Evolutionary conservation across 2,329 filamentous ascomycete species (phyloP).

Genomic region (Ophiostoma perfectum): DNA sequence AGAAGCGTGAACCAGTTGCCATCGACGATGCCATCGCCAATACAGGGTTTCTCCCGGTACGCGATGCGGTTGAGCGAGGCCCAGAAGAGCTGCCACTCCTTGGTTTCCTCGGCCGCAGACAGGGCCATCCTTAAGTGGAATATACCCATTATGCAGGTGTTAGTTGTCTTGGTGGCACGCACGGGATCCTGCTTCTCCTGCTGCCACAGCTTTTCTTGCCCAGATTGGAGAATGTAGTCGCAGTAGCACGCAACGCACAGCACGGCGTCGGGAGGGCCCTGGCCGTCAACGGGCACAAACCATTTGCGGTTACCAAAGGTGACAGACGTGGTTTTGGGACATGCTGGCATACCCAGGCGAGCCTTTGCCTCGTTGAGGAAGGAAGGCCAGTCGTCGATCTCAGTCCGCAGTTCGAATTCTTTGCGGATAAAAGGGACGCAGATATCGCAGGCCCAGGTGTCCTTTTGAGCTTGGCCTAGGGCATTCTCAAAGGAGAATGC

Average conservation of each 20-base stretch:
- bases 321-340: background rate
- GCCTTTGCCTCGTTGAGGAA: conserved; percentile 33
- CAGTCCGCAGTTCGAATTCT: conserved; percentile 30
- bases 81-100: conserved; percentile 36
- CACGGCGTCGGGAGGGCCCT: conserved; percentile 29
- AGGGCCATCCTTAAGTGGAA: conserved; percentile 34
- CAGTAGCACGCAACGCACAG: conserved; percentile 37
- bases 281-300: conserved; percentile 32
- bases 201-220: conserved; percentile 25
- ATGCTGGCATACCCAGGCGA: conserved; percentile 20
- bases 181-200: conserved; percentile 22
- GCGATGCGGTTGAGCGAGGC: conserved; percentile 29
- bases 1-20: conserved; percentile 35
- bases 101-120: conserved; percentile 30
- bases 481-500: conserved; percentile 30
- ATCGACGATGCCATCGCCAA: conserved; percentile 31
- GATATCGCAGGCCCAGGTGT: conserved; percentile 37
- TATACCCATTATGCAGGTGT: conserved; percentile 28
- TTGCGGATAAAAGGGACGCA: conserved; percentile 32
- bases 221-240: conserved; percentile 34
- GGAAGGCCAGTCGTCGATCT: conserved; percentile 32
- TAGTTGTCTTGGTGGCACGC: conserved; percentile 28
- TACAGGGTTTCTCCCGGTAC: conserved; percentile 32
- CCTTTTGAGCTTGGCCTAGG: conserved; percentile 28
- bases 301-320: conserved; percentile 27